These are phyloP conservation scores for Ceratocystis variospora DNA, from an alignment of 2,329 filamentous ascomycete genomes.

Conservation along the genomic window DNA sequence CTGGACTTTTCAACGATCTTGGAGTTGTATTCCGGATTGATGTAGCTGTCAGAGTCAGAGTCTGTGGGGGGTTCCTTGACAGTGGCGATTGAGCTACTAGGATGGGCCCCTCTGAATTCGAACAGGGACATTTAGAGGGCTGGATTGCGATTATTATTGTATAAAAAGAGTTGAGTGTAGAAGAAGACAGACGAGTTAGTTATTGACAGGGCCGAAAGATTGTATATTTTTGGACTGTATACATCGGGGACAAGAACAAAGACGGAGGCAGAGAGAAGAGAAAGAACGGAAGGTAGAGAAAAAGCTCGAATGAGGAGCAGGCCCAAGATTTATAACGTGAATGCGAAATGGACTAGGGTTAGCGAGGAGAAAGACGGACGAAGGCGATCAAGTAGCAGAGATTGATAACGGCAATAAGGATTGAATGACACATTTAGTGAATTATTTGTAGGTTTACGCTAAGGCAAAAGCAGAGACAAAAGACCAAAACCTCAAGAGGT, in stretches of 20 bases:
- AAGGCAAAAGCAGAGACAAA: background rate
- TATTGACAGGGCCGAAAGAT: background rate
- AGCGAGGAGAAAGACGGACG: background rate
- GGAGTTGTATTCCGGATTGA: constrained; percentile 16
- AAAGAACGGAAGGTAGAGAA: background rate
- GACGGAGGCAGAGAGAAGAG: background rate
- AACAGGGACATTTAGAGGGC: background rate
- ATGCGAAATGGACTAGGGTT: background rate
- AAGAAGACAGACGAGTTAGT: background rate
- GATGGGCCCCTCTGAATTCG: background rate
- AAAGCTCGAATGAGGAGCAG: background rate
- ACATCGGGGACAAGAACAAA: background rate
- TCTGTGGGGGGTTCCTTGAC: background rate
- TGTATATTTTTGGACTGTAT: background rate
- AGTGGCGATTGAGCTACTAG: background rate
- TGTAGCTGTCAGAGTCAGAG: background rate
- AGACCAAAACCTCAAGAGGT: background rate
- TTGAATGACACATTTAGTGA: background rate
- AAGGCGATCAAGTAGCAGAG: background rate
- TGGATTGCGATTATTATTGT: background rate
- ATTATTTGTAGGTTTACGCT: background rate
- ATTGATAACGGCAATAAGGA: constrained; percentile 1
- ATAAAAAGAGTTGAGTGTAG: no score
- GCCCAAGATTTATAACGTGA: background rate
- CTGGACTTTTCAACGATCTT: constrained; percentile 28